A percentile compares a stretch with the other conserved stretches of the same genome.
Conservation (phyloP, 192 early-diverging fungal genomes). For the Lobosporangium transversale region DNA sequence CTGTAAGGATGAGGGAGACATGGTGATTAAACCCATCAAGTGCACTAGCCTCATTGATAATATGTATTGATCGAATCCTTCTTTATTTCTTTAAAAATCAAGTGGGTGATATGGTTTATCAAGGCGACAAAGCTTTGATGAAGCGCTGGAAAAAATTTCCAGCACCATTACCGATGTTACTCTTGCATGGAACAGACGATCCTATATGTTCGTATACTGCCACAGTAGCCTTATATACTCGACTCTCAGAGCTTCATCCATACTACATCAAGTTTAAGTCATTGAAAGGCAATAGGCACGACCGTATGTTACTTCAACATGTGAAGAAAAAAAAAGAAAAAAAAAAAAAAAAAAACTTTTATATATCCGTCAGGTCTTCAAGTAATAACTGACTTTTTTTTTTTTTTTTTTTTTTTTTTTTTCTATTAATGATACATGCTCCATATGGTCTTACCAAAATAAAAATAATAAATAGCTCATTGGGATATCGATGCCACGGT, state of each 20-base stretch:
- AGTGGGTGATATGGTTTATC: constrained; percentile 53
- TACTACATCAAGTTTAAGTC: constrained; percentile 23
- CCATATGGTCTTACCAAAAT: too few relatives aligned
- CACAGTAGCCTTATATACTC: constrained; percentile 1
- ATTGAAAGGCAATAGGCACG: constrained; percentile 33
- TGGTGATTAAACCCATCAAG: not conserved
- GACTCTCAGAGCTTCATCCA: constrained; percentile 13
- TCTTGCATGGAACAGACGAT: constrained; percentile 39
- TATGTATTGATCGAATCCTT: not conserved
- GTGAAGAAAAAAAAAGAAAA: too few relatives aligned
- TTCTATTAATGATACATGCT: too few relatives aligned
- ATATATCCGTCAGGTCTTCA: too few relatives aligned
- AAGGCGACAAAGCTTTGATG: constrained; percentile 36
- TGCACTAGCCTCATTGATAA: not conserved
- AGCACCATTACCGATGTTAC: constrained; percentile 13
- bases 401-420: not conserved
- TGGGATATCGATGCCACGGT: constrained; percentile 34
- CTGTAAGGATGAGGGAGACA: constrained; percentile 5
- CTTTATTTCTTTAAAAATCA: not conserved
- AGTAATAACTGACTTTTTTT: not conserved
- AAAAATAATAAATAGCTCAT: constrained; percentile 32
- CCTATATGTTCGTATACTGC: constrained; percentile 35
- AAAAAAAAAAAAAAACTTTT: too few relatives aligned
- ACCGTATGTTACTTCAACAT: constrained; percentile 18
- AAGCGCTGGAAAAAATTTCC: constrained; percentile 48